Evolutionary conservation across 805 yeast genomes (phyloP), one percentile per base, ranked within the genome.

Genomic region (Saturnispora saitoi): DNA sequence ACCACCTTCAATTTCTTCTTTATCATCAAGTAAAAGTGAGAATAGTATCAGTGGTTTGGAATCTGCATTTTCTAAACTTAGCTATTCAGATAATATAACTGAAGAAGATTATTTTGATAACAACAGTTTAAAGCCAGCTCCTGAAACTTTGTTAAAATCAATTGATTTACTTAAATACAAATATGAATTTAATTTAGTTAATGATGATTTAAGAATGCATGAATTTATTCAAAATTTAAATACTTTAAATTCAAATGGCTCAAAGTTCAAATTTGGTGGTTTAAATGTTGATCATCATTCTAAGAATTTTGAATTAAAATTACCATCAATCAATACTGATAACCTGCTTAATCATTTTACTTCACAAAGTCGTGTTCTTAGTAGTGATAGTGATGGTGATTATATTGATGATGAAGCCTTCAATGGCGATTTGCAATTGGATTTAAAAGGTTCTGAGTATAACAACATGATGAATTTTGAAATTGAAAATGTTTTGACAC

Each of bases 141-240:
- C 77, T 3, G 79, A 75, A 51, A 57, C 78, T 32, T 61, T 65
- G 40, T 62, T 59, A 41, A 57, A 55, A 38, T 56, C 58, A 4
- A 58, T 58, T 2, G 64, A 62, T 17, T 48, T 59, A 20, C 22
- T 49, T 10, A 48, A 38, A 17, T 55, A 58, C 5, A 7, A 15
- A 4, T 64, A 48, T 53, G 60, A 60, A 49, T 65, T 63, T 45
- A 58, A 54, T 38, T 43, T 65, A 17, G 56, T 57, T 4, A 51
- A 49, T 37, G 57, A 63, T 45, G 66, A 62, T 10, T 4, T 17
- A 7, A 63, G 60, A 42, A 31, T 63, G 4, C 55, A 50, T 32
- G 37, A 47, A 2, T 49, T 52, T 19, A 28, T 53, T 15, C 24
- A 46, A 12, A 51, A 51, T 30, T 45, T 63, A 24, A 38, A 53